These are phyloP conservation scores for Rhododendron griersonianum DNA, from an alignment of 148 eudicot species.

Conservation along the genomic window DNA sequence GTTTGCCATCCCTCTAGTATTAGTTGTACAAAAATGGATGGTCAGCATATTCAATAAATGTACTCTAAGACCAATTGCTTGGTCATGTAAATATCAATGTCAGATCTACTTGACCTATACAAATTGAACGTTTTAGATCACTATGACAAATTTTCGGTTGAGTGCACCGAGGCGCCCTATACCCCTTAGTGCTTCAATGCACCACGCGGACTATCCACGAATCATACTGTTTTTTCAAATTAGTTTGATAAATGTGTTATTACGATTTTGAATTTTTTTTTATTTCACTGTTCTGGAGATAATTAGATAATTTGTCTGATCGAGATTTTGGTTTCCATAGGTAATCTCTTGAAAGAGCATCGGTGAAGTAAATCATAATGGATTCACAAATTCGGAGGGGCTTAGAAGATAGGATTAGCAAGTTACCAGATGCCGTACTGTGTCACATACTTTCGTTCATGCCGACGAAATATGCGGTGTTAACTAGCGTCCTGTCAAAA, in stretches of 20 bases:
- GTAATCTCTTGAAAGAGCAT: neutral
- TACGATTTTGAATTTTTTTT: neutral
- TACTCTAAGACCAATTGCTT: neutral
- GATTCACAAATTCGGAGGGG: neutral
- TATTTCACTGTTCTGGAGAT: neutral
- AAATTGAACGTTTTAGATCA: neutral
- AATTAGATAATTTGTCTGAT: neutral
- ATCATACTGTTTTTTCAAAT: neutral
- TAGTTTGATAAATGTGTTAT: neutral
- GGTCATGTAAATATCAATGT: neutral
- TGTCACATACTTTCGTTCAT: slow-evolving; percentile 26
- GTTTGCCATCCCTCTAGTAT: no score
- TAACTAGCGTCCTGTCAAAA: slow-evolving; percentile 10
- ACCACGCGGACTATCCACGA: no score
- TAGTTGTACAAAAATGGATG: no score
- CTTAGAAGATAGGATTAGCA: slow-evolving; percentile 17
- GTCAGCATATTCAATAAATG: no score
- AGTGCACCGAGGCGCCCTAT: neutral
- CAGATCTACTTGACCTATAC: neutral
- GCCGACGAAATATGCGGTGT: slow-evolving; percentile 18
- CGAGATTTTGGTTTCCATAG: neutral
- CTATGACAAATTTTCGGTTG: neutral
- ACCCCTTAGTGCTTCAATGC: neutral
- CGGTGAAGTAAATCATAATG: neutral
- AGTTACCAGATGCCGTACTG: slow-evolving; percentile 13